Conservation (phyloP, 2,329 filamentous ascomycete species). For the Aschersonia sp. region DNA sequence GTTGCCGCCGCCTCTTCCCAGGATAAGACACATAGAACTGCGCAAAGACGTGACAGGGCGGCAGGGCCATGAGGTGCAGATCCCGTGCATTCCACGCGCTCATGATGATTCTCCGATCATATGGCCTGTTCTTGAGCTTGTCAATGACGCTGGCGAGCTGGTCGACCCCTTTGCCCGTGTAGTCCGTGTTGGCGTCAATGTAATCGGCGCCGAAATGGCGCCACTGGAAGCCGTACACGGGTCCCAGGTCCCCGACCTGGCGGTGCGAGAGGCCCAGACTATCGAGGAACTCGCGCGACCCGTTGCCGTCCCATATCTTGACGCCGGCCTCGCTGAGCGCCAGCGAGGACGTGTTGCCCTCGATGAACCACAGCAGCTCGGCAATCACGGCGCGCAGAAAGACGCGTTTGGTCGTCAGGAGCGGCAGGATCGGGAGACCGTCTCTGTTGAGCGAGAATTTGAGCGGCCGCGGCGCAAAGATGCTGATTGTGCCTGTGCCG, state of each 20-base stretch:
- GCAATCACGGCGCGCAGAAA: slow-evolving; percentile 80
- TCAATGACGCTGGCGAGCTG: slow-evolving; percentile 83
- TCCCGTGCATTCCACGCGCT: slow-evolving; percentile 90
- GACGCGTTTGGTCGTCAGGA: slow-evolving; percentile 94
- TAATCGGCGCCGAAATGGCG: slow-evolving; percentile 94
- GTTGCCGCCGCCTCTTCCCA: slow-evolving; percentile 6
- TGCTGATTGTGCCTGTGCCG: slow-evolving; percentile 78
- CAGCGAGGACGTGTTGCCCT: slow-evolving; percentile 65
- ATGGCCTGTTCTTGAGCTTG: slow-evolving; percentile 71
- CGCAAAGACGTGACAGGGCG: slow-evolving; percentile 95
- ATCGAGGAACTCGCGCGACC: slow-evolving; percentile 80
- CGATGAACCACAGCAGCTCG: slow-evolving; percentile 93
- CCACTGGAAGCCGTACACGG: slow-evolving; percentile 98
- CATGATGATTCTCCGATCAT: slow-evolving; percentile 80
- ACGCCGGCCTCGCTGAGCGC: slow-evolving; percentile 66
- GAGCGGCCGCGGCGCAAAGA: slow-evolving; percentile 77
- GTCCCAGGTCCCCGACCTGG: slow-evolving; percentile 77
- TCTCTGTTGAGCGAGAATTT: slow-evolving; percentile 67
- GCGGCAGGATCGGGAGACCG: slow-evolving; percentile 57
- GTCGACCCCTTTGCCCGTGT: slow-evolving; percentile 78
- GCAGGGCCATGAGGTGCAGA: slow-evolving; percentile 74
- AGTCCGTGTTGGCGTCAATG: slow-evolving; percentile 62
- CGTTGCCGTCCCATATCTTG: slow-evolving; percentile 98
- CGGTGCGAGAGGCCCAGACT: slow-evolving; percentile 67
- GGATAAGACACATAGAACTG: slow-evolving; percentile 87